Evolutionary conservation across 2,329 filamentous ascomycete genomes (phyloP).

Genomic region (Paracamarosporium sp.): DNA sequence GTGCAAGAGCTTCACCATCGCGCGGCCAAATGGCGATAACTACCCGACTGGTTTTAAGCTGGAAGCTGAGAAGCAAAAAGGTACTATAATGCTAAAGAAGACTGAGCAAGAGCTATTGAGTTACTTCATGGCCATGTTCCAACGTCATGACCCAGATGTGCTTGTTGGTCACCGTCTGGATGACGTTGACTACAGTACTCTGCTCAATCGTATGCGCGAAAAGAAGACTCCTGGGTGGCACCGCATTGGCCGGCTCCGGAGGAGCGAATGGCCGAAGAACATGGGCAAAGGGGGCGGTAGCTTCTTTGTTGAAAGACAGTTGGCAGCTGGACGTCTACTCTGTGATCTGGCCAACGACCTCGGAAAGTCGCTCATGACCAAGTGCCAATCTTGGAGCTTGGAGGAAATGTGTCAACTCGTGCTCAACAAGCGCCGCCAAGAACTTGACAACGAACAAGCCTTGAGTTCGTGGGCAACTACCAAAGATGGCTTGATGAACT

Average conservation of each 20-base stretch:
- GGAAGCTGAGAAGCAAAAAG: constrained; percentile 75
- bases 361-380: constrained; percentile 95
- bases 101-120: constrained; percentile 85
- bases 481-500: constrained; percentile 88
- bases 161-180: constrained; percentile 95
- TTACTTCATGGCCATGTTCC: constrained; percentile 88
- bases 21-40: constrained; percentile 76
- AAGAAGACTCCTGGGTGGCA: constrained; percentile 96
- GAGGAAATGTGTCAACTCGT: constrained; percentile 97
- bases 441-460: constrained; percentile 87
- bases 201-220: constrained; percentile 85
- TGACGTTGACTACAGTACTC: constrained; percentile 91
- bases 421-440: constrained; percentile 76
- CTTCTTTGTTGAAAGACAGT: constrained; percentile 90
- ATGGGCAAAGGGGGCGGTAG: constrained; percentile 86
- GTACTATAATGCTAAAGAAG: constrained; percentile 80
- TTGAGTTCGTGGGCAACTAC: constrained; percentile 86
- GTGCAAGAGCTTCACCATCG: constrained; percentile 88
- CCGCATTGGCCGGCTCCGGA: constrained; percentile 83
- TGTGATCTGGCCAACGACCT: constrained; percentile 96
- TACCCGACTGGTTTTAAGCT: constrained; percentile 90
- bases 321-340: constrained; percentile 86
- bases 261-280: constrained; percentile 83
- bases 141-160: constrained; percentile 89
- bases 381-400: constrained; percentile 97